Evolutionary conservation across 2,329 filamentous ascomycete genomes (phyloP).

Genomic region (Hypoxylon sp.): DNA sequence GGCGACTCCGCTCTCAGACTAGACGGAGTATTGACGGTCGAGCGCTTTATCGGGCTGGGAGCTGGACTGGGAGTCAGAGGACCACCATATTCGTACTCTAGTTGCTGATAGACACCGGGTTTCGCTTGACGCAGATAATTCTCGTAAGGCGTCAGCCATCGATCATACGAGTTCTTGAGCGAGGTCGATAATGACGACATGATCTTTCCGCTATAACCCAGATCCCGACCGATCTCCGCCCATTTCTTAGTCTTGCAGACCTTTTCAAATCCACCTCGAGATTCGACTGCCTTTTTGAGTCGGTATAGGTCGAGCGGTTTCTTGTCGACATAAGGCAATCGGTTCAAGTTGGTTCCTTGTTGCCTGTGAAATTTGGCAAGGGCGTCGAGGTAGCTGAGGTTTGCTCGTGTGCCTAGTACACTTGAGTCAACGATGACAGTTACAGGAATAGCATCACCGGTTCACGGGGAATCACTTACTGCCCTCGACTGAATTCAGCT

Average conservation of each 20-base stretch:
- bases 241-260: conserved; percentile 99
- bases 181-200: conserved; percentile 99
- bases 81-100: conserved; percentile 93
- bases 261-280: conserved; percentile 92
- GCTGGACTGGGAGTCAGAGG: conserved; percentile 84
- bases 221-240: conserved; percentile 96
- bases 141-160: conserved; percentile 97
- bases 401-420: conserved; percentile 85
- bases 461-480: conserved; percentile 71
- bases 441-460: not conserved
- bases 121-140: conserved; percentile 93
- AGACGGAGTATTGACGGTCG: conserved; percentile 71
- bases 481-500: conserved; percentile 98
- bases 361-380: conserved; percentile 97
- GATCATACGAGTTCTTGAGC: conserved; percentile 96
- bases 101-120: conserved; percentile 94
- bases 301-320: conserved; percentile 95
- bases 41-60: conserved; percentile 79
- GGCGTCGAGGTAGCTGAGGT: conserved; percentile 95
- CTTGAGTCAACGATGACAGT: conserved; percentile 31
- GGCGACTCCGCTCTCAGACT: conserved; percentile 77
- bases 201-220: conserved; percentile 99
- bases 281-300: conserved; percentile 96
- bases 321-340: conserved; percentile 97
- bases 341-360: conserved; percentile 92